Base-by-base conservation (phyloP, 345 rosid genomes). In the Gossypium turneri region DNA sequence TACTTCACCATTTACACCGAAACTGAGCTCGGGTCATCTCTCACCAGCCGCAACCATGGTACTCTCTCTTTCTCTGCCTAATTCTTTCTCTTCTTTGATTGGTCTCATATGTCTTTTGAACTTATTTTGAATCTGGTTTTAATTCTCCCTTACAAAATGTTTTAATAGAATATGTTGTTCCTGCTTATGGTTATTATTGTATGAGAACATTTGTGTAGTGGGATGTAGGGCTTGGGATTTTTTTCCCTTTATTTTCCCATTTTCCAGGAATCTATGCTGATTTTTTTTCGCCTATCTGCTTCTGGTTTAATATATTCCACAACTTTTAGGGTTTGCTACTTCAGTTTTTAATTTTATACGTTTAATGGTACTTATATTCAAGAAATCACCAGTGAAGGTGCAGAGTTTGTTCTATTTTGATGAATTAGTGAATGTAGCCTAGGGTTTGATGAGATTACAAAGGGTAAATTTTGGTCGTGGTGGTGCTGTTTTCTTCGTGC, bases 21-120 rank as follows among this genome's bases (percentile, higher is more conserved):
- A 69, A 69, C 47, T 9, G 22, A 27, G 24, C 45, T 48, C 1
- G 3, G 44, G 0, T 50, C 27, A 11, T 22, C 59, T 10, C 45
- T 9, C 72, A 9, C 27, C 60, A 27, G 44, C 73, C 16, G 73
- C 27, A 17, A 13, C 61, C 24, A 70, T 70, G 60, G 73, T 68
- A 50, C 25, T 24, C 19, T 22, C n/a, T 50, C 58, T 16, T 24
- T 24, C 44, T 68, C 10, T 6, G 9, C n/a, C 38, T 27, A 27
- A 60, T n/a, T 60, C 11, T 60, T 41, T 22, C 9, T 50, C n/a
- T 16, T 68, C 13, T 24, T 48, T 25, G 57, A 3, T 68, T 50
- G 20, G 4, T 68, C 51, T 50, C 34, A 17, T 25, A 50, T 8
- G 0, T 9, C 9, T 50, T 16, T 27, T 9, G 44, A 27, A 24